Evolutionary conservation across 83 land plant species (phyloP).

Genomic region (Picea abies): DNA sequence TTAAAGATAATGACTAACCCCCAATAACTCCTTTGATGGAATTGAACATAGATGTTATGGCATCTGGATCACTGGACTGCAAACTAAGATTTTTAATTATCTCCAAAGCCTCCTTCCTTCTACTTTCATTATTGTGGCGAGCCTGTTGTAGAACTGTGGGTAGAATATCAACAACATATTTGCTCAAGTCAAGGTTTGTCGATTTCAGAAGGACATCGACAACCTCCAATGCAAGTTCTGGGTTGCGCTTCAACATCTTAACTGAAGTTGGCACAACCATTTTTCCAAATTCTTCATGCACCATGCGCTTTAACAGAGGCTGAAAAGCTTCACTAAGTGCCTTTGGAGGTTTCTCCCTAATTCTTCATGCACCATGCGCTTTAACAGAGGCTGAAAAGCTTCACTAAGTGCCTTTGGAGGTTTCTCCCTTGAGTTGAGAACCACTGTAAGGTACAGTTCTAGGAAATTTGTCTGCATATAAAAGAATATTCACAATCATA

Average conservation of each 20-base stretch:
- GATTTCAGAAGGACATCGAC: conserved; percentile 63
- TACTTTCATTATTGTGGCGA: conserved; percentile 84
- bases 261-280: conserved; percentile 71
- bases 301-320: conserved; percentile 62
- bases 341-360: conserved; percentile 79
- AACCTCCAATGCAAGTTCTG: conserved; percentile 91
- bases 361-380: conserved; percentile 68
- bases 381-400: conserved; percentile 74
- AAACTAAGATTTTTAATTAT: conserved; percentile 59
- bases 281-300: conserved; percentile 84
- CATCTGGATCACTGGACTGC: conserved; percentile 97
- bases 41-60: conserved; percentile 73
- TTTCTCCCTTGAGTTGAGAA: conserved; percentile 78
- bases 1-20: conserved; percentile 40
- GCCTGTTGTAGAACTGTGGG: conserved; percentile 83
- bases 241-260: conserved; percentile 93
- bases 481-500: conserved; percentile 5
- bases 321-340: conserved; percentile 73
- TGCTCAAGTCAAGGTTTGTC: conserved; percentile 85
- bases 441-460: conserved; percentile 83
- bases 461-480: conserved; percentile 73
- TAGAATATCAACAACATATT: conserved; percentile 80
- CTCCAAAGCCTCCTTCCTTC: conserved; percentile 67
- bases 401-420: conserved; percentile 71
- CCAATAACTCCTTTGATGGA: conserved; percentile 76